Evolutionary conservation across 768 basidiomycete species (phyloP), one percentile per base, ranked within the genome.

Genomic region (Leccinellum luteum): DNA sequence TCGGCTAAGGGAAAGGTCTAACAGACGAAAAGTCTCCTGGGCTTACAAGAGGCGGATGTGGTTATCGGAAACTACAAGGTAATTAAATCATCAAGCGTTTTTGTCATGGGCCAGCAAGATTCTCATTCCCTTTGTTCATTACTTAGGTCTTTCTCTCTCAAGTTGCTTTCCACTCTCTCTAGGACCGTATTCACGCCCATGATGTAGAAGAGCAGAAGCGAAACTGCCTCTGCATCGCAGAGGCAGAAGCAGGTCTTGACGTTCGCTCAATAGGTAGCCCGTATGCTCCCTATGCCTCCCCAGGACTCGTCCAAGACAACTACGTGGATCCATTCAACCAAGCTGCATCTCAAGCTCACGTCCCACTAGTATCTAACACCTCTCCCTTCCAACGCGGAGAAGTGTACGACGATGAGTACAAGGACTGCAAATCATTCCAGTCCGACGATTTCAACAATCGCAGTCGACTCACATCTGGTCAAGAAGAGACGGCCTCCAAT

Each of bases 91-190:
- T 30, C 9, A 17, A 38, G 17, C 35, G 35, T 38, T 8, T 38
- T 98, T 38, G 23, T 51, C 12, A 2, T 1, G 14, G 6, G 12
- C 14, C 23, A 17, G 50, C 48, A 58, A 52, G 49, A 57, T 55
- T 49, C 50, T 60, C 25, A 30, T 58, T 10, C 1, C 1, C 17
- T 51, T 38, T 56, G 55, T 48, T 49, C 19, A 4, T 52, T 3
- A 13, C 6, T 1, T 62, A 97, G 94, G 87, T 94, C 48, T 98
- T 92, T 81, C 74, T 99, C 3, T 90, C 88, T 0, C 94, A 95
- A 65, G 60, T 66, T 0, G 90, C 91, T 0, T 98, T 98, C 82
- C 92, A 93, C 60, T 76, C 79, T 2, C 83, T 98, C 19, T 95
- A 98, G 30, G 30, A 30, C 9, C 30, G 9, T 30, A 30, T 30